These are phyloP conservation scores for Yamadazyma scolyti DNA, from an alignment of 805 yeast genomes.

Conservation along the genomic window DNA sequence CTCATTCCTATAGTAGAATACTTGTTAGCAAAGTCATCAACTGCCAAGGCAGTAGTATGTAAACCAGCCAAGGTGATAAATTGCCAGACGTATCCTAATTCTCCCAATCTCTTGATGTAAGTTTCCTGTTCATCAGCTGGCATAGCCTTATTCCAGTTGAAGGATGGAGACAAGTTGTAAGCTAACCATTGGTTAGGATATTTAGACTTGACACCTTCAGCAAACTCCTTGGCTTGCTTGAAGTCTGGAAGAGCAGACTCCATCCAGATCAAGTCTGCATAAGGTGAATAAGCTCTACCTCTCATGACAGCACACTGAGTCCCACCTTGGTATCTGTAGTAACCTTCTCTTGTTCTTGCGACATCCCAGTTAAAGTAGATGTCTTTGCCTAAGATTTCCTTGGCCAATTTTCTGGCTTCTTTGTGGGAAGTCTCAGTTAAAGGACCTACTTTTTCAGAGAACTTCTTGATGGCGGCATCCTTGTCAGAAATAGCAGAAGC, in stretches of 20 bases:
- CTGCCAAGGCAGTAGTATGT: conserved; percentile 92
- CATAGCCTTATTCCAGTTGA: conserved; percentile 98
- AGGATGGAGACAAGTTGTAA: conserved; percentile 93
- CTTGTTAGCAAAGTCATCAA: conserved; percentile 76
- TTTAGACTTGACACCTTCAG: conserved; percentile 78
- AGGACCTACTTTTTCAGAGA: conserved; percentile 69
- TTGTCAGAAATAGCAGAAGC: conserved; percentile 57
- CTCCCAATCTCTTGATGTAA: conserved; percentile 79
- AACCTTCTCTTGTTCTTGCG: conserved; percentile 94
- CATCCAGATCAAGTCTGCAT: conserved; percentile 97
- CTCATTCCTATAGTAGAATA: conserved; percentile 86
- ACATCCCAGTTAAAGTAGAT: conserved; percentile 92
- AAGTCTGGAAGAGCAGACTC: conserved; percentile 94
- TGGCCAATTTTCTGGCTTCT: conserved; percentile 77
- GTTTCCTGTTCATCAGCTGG: conserved; percentile 81
- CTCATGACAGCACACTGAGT: conserved; percentile 97
- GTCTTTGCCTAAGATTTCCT: conserved; percentile 73
- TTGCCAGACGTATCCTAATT: conserved; percentile 95
- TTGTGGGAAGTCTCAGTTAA: conserved; percentile 69
- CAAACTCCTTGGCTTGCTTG: conserved; percentile 90
- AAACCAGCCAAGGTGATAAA: conserved; percentile 96
- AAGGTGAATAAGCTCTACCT: conserved; percentile 93
- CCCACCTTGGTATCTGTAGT: conserved; percentile 94
- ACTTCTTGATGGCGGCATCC: conserved; percentile 58
- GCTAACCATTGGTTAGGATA: conserved; percentile 95